phyloP scores from a whole-genome alignment of 2,329 filamentous ascomycete species.

The Arthrobotrys sinensis region DNA sequence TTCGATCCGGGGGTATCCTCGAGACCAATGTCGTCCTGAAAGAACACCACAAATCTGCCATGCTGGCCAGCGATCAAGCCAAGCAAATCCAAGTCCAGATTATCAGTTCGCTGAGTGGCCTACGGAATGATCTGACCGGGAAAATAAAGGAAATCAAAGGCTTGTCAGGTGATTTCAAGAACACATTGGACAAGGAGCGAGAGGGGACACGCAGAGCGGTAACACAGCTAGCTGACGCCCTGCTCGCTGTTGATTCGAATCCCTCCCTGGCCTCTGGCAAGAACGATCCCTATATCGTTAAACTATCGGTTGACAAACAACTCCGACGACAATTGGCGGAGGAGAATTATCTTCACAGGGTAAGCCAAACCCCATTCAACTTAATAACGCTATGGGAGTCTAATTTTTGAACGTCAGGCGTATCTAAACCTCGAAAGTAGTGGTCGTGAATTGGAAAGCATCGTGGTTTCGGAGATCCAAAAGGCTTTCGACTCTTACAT shows the following conservation, averaged over 20 bases:
- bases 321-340: conserved; percentile 94
- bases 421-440: conserved; percentile 95
- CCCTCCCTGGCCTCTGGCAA: conserved; percentile 82
- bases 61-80: conserved; percentile 87
- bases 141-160: conserved; percentile 99
- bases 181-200: conserved; percentile 94
- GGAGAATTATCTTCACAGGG: conserved; percentile 95
- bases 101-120: conserved; percentile 85
- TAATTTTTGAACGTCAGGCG: conserved; percentile 72
- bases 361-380: conserved; percentile 69
- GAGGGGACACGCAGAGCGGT: conserved; percentile 85
- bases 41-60: conserved; percentile 84
- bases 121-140: conserved; percentile 89
- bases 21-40: conserved; percentile 87
- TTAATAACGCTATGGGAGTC: background rate
- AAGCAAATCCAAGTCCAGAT: conserved; percentile 93
- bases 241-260: conserved; percentile 85
- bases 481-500: conserved; percentile 97
- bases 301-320: conserved; percentile 87
- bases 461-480: conserved; percentile 96
- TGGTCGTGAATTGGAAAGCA: conserved; percentile 93
- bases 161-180: conserved; percentile 95
- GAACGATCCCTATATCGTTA: conserved; percentile 90
- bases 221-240: conserved; percentile 82
- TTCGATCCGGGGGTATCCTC: conserved; percentile 85